Conservation (phyloP, 192 early-diverging fungal genomes). For the Entomortierella lignicola region DNA sequence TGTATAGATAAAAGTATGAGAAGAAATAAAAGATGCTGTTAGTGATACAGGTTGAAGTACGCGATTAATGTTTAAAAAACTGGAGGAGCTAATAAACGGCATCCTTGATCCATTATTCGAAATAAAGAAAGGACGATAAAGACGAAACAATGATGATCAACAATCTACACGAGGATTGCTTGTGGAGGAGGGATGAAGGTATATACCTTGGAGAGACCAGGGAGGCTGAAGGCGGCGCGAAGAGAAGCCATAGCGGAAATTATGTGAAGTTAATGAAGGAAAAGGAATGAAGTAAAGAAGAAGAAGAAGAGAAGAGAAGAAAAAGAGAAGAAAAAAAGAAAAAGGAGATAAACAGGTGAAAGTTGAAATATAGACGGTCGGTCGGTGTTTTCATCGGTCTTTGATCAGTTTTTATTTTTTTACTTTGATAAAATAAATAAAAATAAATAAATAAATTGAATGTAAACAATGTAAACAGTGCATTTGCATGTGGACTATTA, state of each 20-base stretch:
- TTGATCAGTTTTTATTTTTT: neutral
- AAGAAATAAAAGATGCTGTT: neutral
- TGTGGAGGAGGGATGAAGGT: neutral
- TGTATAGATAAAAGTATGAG: too few species aligned
- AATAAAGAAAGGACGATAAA: too few species aligned
- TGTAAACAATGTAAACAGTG: neutral
- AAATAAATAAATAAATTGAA: neutral
- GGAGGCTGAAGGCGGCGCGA: constrained; percentile 53
- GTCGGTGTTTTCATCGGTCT: constrained; percentile 10
- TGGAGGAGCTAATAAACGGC: too few species aligned
- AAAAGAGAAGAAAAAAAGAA: constrained; percentile 9
- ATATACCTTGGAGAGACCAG: constrained; percentile 53
- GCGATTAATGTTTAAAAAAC: too few species aligned
- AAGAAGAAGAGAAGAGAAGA: constrained; percentile 2
- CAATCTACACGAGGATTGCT: too few species aligned
- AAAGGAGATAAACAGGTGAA: constrained; percentile 5
- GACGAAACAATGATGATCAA: too few species aligned
- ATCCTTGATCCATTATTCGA: too few species aligned
- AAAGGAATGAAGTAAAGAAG: neutral
- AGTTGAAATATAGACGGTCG: neutral
- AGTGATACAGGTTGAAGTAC: neutral
- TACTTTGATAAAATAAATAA: neutral
- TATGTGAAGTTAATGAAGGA: neutral
- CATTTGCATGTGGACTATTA: constrained; percentile 41
- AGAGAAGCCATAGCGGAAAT: constrained; percentile 50